Conservation (phyloP, 805 yeast species). For the Saccharomycopsis capsularis region DNA sequence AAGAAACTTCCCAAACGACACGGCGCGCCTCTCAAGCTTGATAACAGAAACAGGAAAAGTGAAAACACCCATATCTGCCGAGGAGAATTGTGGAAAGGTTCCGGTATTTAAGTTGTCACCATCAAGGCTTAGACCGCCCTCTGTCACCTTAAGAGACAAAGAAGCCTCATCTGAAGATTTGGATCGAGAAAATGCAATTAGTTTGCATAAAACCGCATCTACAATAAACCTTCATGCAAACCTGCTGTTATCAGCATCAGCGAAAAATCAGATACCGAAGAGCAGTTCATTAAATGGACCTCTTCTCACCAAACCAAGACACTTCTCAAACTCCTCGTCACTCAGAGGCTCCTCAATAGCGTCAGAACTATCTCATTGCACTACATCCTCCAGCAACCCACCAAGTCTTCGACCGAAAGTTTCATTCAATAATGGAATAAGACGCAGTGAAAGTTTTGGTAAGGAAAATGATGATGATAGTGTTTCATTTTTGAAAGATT, state of each 20-base stretch:
- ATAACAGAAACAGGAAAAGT: too few species aligned
- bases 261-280: not conserved
- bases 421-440: too few species aligned
- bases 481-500: constrained; percentile 13
- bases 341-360: too few species aligned
- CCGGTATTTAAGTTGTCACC: too few species aligned
- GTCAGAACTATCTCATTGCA: too few species aligned
- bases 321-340: not conserved
- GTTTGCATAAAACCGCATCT: not conserved
- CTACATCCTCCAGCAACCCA: too few species aligned
- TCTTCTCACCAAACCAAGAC: not conserved
- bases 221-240: not conserved
- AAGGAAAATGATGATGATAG: not conserved
- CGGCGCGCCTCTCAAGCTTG: too few species aligned
- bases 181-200: not conserved
- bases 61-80: too few species aligned
- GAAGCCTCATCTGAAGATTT: not conserved
- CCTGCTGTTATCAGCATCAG: not conserved
- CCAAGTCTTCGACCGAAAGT: too few species aligned
- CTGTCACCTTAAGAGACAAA: constrained; percentile 4
- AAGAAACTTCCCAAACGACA: too few species aligned
- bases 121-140: constrained; percentile 4
- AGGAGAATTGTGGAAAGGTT: too few species aligned
- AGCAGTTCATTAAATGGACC: not conserved
- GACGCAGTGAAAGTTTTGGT: too few species aligned